These are phyloP conservation scores for Chaetomium sp. DNA, from an alignment of 2,329 filamentous ascomycete species.

Conservation along the genomic window DNA sequence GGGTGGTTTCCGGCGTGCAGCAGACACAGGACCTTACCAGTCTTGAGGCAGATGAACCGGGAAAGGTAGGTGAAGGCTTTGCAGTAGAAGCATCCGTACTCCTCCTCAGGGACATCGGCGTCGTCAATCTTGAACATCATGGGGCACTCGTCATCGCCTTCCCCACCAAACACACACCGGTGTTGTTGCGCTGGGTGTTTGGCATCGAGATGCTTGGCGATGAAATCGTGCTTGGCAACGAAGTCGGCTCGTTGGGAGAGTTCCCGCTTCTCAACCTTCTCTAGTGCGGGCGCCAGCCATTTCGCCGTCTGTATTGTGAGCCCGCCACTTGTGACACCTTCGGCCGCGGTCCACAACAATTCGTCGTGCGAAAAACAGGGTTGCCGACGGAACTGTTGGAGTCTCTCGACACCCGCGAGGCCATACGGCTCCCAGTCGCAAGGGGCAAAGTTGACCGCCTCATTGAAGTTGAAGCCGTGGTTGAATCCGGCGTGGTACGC, in stretches of 20 bases:
- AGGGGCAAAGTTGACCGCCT: slow-evolving; percentile 97
- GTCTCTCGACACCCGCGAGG: slow-evolving; percentile 78
- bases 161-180: slow-evolving; percentile 54
- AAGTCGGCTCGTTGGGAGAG: slow-evolving; percentile 68
- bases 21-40: slow-evolving; percentile 80
- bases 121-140: slow-evolving; percentile 68
- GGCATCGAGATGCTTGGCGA: slow-evolving; percentile 36
- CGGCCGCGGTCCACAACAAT: slow-evolving; percentile 84
- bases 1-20: slow-evolving; percentile 77
- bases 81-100: slow-evolving; percentile 89
- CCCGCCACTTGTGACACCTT: slow-evolving; percentile 66
- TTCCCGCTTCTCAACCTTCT: slow-evolving; percentile 77
- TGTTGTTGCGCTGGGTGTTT: slow-evolving; percentile 64
- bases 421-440: slow-evolving; percentile 94
- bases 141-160: slow-evolving; percentile 56
- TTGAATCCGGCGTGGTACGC: slow-evolving; percentile 99
- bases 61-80: slow-evolving; percentile 92
- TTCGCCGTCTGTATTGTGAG: slow-evolving; percentile 85
- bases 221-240: slow-evolving; percentile 43
- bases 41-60: slow-evolving; percentile 80
- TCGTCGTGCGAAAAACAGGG: slow-evolving; percentile 98
- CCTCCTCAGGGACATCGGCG: slow-evolving; percentile 80
- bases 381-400: slow-evolving; percentile 85
- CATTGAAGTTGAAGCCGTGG: slow-evolving; percentile 98
- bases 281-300: slow-evolving; percentile 87